These are phyloP conservation scores for Dioscorea zingiberensis DNA, from an alignment of 106 monocot genomes.

Conservation along the genomic window DNA sequence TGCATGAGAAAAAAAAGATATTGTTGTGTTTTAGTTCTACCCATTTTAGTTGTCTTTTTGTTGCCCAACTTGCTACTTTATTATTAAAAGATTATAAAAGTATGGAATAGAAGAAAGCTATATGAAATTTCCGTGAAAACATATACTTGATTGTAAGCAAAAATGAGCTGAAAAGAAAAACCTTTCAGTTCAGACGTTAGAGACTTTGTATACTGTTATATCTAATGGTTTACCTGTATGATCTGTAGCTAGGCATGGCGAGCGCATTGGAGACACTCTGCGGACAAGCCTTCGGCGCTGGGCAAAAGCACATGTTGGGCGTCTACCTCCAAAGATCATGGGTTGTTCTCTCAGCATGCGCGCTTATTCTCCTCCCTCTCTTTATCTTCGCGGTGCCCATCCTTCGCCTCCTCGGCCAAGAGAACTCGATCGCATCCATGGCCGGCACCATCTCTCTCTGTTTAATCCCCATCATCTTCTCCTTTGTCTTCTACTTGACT, in stretches of 20 bases:
- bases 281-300: conserved; percentile 5
- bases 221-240: too few species aligned
- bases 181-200: too few species aligned
- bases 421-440: neutral
- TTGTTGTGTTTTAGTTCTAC: too few species aligned
- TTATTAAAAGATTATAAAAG: too few species aligned
- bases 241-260: conserved; percentile 10
- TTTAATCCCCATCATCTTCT: conserved; percentile 6
- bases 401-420: conserved; percentile 9
- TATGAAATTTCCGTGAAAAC: too few species aligned
- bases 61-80: too few species aligned
- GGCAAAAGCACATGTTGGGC: conserved; percentile 8
- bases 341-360: neutral
- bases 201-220: too few species aligned
- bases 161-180: too few species aligned
- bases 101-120: too few species aligned
- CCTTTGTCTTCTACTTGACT: conserved; percentile 1
- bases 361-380: conserved; percentile 3
- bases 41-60: too few species aligned
- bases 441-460: conserved; percentile 5
- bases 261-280: conserved; percentile 8
- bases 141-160: too few species aligned
- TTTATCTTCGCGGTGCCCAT: conserved; percentile 7
- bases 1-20: too few species aligned
- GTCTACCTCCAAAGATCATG: conserved; percentile 14